These are phyloP conservation scores for Pecoramyces ruminantium DNA, from an alignment of 192 early-diverging fungal genomes.

Conservation along the genomic window DNA sequence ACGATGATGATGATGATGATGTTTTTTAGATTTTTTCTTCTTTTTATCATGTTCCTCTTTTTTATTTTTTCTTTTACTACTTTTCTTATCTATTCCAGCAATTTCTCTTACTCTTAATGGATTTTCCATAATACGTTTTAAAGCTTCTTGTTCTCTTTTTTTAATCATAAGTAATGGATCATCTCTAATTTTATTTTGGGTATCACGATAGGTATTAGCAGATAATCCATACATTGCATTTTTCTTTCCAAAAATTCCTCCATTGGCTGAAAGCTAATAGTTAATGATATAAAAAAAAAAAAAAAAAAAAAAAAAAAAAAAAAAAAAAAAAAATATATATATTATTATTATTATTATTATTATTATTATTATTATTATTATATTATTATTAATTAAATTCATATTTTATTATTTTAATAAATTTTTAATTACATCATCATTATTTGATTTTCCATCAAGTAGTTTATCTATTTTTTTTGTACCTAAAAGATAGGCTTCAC, in stretches of 20 bases:
- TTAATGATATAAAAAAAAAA: not conserved
- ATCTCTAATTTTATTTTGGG: slow-evolving; percentile 69
- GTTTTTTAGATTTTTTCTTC: slow-evolving; percentile 23
- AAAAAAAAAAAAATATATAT: slow-evolving; percentile 12
- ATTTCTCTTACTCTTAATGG: slow-evolving; percentile 39
- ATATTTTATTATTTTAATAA: too few relatives aligned
- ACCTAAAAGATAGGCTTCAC: slow-evolving; percentile 82
- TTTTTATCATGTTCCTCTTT: slow-evolving; percentile 15
- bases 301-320: slow-evolving; percentile 8
- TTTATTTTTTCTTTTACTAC: slow-evolving; percentile 5
- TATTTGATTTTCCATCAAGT: slow-evolving; percentile 14
- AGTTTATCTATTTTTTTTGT: slow-evolving; percentile 63
- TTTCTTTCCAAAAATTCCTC: slow-evolving; percentile 3
- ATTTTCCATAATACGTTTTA: slow-evolving; percentile 58
- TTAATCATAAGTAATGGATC: slow-evolving; percentile 86
- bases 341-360: slow-evolving; percentile 20
- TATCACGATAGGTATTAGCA: slow-evolving; percentile 67
- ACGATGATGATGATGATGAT: slow-evolving; percentile 1
- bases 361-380: not conserved
- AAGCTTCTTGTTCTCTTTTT: slow-evolving; percentile 59
- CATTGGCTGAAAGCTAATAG: slow-evolving; percentile 7
- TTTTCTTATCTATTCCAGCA: slow-evolving; percentile 15
- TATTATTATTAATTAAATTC: slow-evolving; percentile 2
- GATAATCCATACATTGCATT: slow-evolving; percentile 19
- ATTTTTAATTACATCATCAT: slow-evolving; percentile 9